These are phyloP conservation scores for Stereocaulon alpinum DNA, from an alignment of 495 filamentous ascomycete genomes.

Conservation along the genomic window DNA sequence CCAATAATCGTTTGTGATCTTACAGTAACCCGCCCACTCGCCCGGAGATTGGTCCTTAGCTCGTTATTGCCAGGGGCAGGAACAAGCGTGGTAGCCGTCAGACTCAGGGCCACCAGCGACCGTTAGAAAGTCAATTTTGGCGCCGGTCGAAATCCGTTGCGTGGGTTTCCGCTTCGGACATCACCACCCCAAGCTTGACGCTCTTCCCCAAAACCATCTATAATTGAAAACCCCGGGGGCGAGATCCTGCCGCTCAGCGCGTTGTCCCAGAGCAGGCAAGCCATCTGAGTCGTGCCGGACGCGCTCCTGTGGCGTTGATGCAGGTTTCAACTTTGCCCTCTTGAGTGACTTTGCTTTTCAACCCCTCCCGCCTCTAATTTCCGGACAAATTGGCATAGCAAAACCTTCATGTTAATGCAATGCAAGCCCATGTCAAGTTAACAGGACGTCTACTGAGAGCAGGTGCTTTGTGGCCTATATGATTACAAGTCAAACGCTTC, in stretches of 20 bases:
- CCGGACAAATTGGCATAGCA: slow-evolving; percentile 5
- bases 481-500: not conserved
- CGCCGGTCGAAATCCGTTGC: not conserved
- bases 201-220: not conserved
- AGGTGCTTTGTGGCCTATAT: not conserved
- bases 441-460: not conserved
- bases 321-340: not conserved
- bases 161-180: not conserved
- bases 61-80: not conserved
- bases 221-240: not conserved
- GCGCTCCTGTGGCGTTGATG: slow-evolving; percentile 3
- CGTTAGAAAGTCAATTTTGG: not conserved
- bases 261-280: not conserved
- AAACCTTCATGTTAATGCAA: not conserved
- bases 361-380: slow-evolving; percentile 3
- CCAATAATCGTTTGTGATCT: not conserved
- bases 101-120: too few relatives aligned
- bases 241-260: not conserved
- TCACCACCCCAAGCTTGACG: not conserved
- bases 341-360: not conserved
- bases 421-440: not conserved
- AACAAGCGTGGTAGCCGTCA: not conserved
- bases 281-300: not conserved
- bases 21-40: not conserved
- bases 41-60: not conserved